Conservation (phyloP, 345 rosid genomes). For the Salix brachista region DNA sequence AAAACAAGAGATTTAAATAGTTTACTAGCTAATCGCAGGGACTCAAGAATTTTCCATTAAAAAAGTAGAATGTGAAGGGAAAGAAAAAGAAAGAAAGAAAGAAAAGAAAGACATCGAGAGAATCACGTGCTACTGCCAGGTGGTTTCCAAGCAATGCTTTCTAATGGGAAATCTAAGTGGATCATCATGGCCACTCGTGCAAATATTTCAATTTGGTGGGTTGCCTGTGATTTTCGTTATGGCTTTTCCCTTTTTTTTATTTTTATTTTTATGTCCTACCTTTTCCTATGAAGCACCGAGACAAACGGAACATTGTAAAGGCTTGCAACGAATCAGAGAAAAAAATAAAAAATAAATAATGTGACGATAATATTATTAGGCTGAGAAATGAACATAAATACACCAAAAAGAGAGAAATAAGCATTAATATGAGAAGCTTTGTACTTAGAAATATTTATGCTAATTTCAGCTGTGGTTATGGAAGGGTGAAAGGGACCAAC, state of each 20-base stretch:
- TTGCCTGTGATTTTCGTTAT: neutral
- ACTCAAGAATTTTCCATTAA: no score
- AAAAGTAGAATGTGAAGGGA: neutral
- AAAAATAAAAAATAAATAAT: no score
- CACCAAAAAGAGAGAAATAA: neutral
- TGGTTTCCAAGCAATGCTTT: neutral
- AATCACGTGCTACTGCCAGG: neutral
- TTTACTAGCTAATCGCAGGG: no score
- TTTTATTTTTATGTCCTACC: neutral
- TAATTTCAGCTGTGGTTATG: neutral
- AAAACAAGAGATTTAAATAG: no score
- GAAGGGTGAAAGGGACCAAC: neutral
- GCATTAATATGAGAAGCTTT: neutral
- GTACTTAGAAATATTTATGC: neutral
- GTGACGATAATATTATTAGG: no score
- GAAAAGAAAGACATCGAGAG: neutral
- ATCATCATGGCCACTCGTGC: conserved; percentile 1
- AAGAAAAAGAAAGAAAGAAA: neutral
- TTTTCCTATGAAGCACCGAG: neutral
- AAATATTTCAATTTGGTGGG: conserved; percentile 2
- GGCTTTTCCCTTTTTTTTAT: neutral
- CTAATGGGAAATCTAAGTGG: neutral
- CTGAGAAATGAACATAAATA: neutral
- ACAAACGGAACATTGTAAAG: no score
- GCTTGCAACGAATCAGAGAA: no score